phyloP scores from a whole-genome alignment of 768 basidiomycete genomes.

The Phlegmacium glaucopus region DNA sequence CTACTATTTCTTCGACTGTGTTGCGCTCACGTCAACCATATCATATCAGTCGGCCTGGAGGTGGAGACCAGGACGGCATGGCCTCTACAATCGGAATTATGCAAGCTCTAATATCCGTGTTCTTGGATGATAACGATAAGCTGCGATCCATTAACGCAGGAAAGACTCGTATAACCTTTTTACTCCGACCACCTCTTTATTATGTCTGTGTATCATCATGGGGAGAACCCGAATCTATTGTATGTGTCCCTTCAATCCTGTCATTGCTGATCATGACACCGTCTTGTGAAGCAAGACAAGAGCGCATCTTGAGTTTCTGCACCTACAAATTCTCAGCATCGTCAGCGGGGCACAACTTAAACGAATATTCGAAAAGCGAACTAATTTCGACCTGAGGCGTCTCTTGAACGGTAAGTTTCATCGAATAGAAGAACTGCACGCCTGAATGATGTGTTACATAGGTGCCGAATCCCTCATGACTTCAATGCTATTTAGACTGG shows the following conservation, averaged over 20 bases:
- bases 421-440: neutral
- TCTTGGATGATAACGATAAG: slow-evolving; percentile 89
- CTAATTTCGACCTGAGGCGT: slow-evolving; percentile 87
- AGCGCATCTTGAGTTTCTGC: slow-evolving; percentile 91
- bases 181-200: slow-evolving; percentile 85
- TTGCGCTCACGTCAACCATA: slow-evolving; percentile 6
- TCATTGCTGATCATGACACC: slow-evolving; percentile 4
- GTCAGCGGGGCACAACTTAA: slow-evolving; percentile 83
- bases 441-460: slow-evolving; percentile 22
- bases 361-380: slow-evolving; percentile 82
- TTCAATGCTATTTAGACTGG: slow-evolving; percentile 65
- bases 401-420: slow-evolving; percentile 55
- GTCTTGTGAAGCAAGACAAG: slow-evolving; percentile 77
- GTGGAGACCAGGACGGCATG: slow-evolving; percentile 59
- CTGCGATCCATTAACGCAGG: slow-evolving; percentile 82
- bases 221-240: slow-evolving; percentile 96
- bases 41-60: slow-evolving; percentile 43
- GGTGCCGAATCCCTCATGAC: slow-evolving; percentile 82
- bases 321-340: slow-evolving; percentile 89
- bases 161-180: slow-evolving; percentile 77
- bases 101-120: slow-evolving; percentile 94
- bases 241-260: slow-evolving; percentile 46
- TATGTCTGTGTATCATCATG: slow-evolving; percentile 89
- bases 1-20: neutral
- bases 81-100: slow-evolving; percentile 87